These are phyloP conservation scores for Ploettnerulaceae sp. DNA, from an alignment of 2,329 filamentous ascomycete species.

Conservation along the genomic window DNA sequence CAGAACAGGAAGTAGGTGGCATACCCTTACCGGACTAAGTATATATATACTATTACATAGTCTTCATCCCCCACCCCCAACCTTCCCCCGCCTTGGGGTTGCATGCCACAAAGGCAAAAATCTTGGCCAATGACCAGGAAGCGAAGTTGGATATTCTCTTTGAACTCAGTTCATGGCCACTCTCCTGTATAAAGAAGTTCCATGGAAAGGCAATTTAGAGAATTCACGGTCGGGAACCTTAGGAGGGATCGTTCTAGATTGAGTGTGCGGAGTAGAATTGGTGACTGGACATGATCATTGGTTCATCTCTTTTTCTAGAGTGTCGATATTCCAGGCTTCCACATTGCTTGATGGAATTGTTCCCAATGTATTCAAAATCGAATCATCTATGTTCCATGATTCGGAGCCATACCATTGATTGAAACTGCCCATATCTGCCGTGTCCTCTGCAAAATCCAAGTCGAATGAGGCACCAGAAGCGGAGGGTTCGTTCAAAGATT, in stretches of 20 bases:
- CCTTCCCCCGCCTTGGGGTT: too few relatives aligned
- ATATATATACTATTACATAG: conserved; percentile 19
- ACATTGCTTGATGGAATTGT: neutral
- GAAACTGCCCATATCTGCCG: conserved; percentile 2
- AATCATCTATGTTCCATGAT: conserved; percentile 5
- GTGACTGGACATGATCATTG: neutral
- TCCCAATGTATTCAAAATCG: conserved; percentile 2
- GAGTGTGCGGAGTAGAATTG: neutral
- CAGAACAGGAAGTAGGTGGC: conserved; percentile 8
- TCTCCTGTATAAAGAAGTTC: too few relatives aligned
- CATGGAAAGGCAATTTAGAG: too few relatives aligned
- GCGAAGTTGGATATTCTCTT: too few relatives aligned
- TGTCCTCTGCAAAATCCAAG: neutral
- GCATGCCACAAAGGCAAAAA: too few relatives aligned
- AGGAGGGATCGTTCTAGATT: neutral
- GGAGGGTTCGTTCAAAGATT: neutral
- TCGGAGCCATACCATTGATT: conserved; percentile 5
- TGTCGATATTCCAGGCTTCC: neutral
- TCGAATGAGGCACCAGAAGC: neutral
- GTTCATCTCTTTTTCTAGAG: neutral
- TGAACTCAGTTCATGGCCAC: too few relatives aligned
- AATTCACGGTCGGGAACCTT: too few relatives aligned
- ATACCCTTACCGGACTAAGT: conserved; percentile 13
- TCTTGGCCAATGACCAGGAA: too few relatives aligned
- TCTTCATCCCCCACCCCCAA: too few relatives aligned